Percentiles rank a stretch among this genome's conserved stretches.
Evolutionary conservation across 495 filamentous ascomycete genomes (phyloP).

Genomic region (Gamarada debralockiae): DNA sequence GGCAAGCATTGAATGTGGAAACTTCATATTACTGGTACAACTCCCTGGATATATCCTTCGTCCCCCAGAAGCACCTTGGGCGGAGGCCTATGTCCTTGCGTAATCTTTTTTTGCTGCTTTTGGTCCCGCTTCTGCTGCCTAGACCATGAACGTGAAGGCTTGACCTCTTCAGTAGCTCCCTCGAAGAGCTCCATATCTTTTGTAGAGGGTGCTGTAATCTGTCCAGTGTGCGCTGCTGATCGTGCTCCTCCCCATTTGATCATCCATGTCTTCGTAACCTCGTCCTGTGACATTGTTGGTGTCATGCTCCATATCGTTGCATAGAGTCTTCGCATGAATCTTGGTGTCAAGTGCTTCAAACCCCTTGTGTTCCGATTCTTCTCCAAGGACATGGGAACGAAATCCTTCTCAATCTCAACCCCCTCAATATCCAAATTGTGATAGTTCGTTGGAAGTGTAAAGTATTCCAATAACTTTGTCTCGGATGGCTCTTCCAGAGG

Average conservation of each 20-base stretch:
- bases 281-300: conserved; percentile 18
- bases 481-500: not conserved
- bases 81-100: too few relatives aligned
- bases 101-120: too few relatives aligned
- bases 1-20: not conserved
- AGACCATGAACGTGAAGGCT: too few relatives aligned
- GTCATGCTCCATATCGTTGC: conserved; percentile 17
- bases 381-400: not conserved
- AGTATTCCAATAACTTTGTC: conserved; percentile 1
- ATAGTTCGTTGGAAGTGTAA: not conserved
- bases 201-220: not conserved
- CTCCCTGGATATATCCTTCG: not conserved
- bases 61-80: not conserved
- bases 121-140: too few relatives aligned
- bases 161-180: not conserved
- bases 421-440: not conserved
- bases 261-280: conserved; percentile 10
- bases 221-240: not conserved
- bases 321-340: conserved; percentile 18
- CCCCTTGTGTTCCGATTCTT: not conserved
- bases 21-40: not conserved
- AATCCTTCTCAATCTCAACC: not conserved
- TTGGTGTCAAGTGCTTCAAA: not conserved
- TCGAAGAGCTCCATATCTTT: conserved; percentile 20
- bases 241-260: conserved; percentile 17